These are phyloP conservation scores for Solanum corneliomulleri DNA, from an alignment of 257 asterid species.

Conservation along the genomic window DNA sequence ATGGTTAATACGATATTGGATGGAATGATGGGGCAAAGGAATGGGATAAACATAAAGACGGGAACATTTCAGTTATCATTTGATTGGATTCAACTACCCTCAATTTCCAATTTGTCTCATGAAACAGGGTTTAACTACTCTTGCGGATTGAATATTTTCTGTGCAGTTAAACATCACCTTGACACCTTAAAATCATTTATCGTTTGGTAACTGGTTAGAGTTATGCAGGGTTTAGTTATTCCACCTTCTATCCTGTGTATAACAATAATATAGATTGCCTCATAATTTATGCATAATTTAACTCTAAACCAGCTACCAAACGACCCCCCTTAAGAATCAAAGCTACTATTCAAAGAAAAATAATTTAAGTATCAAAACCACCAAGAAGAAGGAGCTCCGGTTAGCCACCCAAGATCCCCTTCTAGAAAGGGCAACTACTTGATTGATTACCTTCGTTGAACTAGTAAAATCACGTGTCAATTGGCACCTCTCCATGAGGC, in stretches of 20 bases:
- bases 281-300: not conserved
- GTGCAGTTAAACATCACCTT: not conserved
- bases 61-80: not conserved
- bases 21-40: not conserved
- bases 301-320: not conserved
- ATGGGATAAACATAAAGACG: not conserved
- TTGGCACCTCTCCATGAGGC: not conserved
- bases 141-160: not conserved
- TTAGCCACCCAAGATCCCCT: not conserved
- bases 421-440: not conserved
- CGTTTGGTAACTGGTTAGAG: not conserved
- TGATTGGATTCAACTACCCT: not conserved
- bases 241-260: not conserved
- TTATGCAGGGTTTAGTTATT: not conserved
- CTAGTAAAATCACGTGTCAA: not conserved
- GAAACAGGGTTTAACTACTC: not conserved
- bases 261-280: not conserved
- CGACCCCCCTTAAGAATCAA: not conserved
- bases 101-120: not conserved
- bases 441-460: not conserved
- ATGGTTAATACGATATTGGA: not conserved
- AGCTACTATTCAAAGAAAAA: not conserved
- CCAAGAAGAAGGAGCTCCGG: not conserved
- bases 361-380: not conserved
- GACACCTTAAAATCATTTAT: not conserved